Conservation (phyloP, 78 protist species). For the Cavenderia fasciculata region DNA sequence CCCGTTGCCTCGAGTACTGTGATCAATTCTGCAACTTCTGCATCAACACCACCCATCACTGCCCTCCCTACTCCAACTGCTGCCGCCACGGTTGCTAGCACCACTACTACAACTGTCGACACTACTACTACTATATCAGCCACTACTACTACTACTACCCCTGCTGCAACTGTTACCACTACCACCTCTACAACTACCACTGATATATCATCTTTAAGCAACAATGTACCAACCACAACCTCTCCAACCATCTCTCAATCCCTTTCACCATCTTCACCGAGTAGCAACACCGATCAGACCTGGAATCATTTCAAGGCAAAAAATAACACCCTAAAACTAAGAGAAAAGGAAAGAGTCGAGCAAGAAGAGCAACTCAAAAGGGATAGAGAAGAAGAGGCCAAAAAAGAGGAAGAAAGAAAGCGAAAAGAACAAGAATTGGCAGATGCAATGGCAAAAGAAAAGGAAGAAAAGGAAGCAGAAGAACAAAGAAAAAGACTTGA, state of each 20-base stretch:
- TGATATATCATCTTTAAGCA: background rate
- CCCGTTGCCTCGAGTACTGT: background rate
- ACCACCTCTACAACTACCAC: background rate
- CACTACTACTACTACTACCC: background rate
- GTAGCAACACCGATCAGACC: slow-evolving; percentile 10
- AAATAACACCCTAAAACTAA: slow-evolving; percentile 50
- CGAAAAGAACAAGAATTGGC: background rate
- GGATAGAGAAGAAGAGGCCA: slow-evolving; percentile 54
- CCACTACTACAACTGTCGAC: background rate
- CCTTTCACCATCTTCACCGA: too few species aligned
- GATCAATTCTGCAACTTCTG: background rate
- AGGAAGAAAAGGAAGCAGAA: slow-evolving; percentile 46
- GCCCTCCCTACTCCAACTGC: too few species aligned
- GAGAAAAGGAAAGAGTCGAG: slow-evolving; percentile 26
- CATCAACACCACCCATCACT: too few species aligned
- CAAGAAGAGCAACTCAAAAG: slow-evolving; percentile 46
- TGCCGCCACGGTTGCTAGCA: background rate
- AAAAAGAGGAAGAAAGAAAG: slow-evolving; percentile 54
- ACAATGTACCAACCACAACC: background rate
- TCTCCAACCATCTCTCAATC: background rate
- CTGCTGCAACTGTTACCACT: background rate
- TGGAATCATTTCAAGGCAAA: slow-evolving; percentile 62
- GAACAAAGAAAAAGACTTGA: slow-evolving; percentile 43
- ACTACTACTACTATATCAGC: background rate
- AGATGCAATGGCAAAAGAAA: slow-evolving; percentile 15